Base-by-base conservation (phyloP, 257 asterid species). In the Coffea eugenioides region DNA sequence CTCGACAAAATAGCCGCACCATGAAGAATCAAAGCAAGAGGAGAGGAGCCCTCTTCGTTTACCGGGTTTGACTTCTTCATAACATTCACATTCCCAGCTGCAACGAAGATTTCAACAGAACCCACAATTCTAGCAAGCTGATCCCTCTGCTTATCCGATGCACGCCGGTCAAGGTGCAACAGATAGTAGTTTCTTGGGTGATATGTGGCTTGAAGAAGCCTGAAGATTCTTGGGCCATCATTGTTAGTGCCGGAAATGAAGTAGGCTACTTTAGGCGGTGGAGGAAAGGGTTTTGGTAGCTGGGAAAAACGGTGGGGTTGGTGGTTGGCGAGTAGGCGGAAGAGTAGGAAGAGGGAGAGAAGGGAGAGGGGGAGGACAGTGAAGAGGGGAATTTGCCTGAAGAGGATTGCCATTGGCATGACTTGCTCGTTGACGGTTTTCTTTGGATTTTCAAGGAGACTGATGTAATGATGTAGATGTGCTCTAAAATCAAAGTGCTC, bases 151-250 rank as follows among this genome's bases (percentile, higher is more conserved):
- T 71, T 76, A 0, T 5, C 25, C 0, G 88, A 76, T 52, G 90
- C 88, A 48, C 36, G 78, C n/a, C 68, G 85, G 74, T 84, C 87
- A 68, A 87, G 86, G 56, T 87, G 90, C 71, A 87, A 51, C 43
- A 87, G 23, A 43, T 87, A 87, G 84, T 76, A 85, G 85, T 87
- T 87, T 79, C 88, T 72, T 21, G 90, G 90, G 75, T 87, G 88
- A 75, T 87, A 87, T 0, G 65, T 41, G 20, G 88, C 88, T 61
- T 80, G 88, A 27, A 83, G 76, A 43, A 87, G 83, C 75, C 90
- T 72, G 64, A 85, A 79, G 75, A 85, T 81, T 77, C 88, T 76
- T 51, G 88, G 80, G 56, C 82, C 85, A 21, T 85, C 90, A 13
- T 65, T 69, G 46, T 80, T 57, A 14, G 88, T 71, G 11, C 90